phyloP scores from a whole-genome alignment of 495 filamentous ascomycete species.

The Cladorrhinum samala region DNA sequence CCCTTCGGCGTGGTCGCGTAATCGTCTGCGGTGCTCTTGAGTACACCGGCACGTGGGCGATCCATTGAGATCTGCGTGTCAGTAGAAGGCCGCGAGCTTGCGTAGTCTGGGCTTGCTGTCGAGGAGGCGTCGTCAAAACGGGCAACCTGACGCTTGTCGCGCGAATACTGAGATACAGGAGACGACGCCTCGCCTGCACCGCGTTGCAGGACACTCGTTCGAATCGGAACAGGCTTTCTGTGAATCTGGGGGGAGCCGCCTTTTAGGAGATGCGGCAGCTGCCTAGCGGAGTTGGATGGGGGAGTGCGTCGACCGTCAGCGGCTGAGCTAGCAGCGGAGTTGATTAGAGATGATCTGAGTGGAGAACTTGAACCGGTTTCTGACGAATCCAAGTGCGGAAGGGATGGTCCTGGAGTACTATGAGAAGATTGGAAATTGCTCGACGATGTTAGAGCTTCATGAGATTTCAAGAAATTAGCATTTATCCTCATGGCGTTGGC shows the following conservation, averaged over 20 bases:
- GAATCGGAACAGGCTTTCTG: conserved; percentile 58
- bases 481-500: conserved; percentile 39
- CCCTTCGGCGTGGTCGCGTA: conserved; percentile 24
- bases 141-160: conserved; percentile 36
- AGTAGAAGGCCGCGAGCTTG: conserved; percentile 61
- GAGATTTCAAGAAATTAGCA: conserved; percentile 45
- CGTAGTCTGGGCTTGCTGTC: conserved; percentile 53
- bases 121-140: conserved; percentile 45
- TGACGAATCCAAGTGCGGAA: conserved; percentile 25
- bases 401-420: conserved; percentile 27
- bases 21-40: conserved; percentile 68
- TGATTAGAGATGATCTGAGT: conserved; percentile 7
- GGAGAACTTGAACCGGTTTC: conserved; percentile 34
- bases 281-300: conserved; percentile 20
- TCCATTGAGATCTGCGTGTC: conserved; percentile 59
- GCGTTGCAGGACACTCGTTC: conserved; percentile 35
- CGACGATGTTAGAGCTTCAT: conserved; percentile 41
- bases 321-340: conserved; percentile 10
- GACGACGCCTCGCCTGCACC: conserved; percentile 20
- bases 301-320: conserved; percentile 33
- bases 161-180: conserved; percentile 20
- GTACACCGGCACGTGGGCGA: conserved; percentile 70
- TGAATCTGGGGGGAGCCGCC: conserved; percentile 31
- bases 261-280: conserved; percentile 24
- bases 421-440: conserved; percentile 16